Base-by-base conservation (phyloP, 2,329 filamentous ascomycete genomes). In the Ophiostoma perfectum region DNA sequence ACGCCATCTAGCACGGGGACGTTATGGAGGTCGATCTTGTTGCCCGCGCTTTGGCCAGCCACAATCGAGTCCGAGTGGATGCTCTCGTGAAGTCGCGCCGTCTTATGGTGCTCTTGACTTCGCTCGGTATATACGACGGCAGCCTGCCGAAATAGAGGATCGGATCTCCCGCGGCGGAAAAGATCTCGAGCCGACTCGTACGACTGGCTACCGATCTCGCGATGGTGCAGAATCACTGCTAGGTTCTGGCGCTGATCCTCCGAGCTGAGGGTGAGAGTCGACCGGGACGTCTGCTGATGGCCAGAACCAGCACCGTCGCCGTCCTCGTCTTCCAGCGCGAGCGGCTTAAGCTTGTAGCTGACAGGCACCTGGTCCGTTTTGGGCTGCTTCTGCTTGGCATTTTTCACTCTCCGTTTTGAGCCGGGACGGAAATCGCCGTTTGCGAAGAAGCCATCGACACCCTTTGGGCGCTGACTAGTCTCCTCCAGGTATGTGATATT, bases 1-100 rank as follows among this genome's bases (percentile, higher is more conserved):
- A 93, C 87, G 1, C 90, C 94, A 76, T 96, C 91, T 65, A 87
- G 82, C 1, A 97, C 93, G 62, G 84, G 88, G 5, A 97, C 87
- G 5, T 92, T 92, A 76, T 98, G 94, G 39, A 98, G 80, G 77
- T 98, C 94, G 7, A 97, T 93, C 5, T 96, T 81, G 27, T 83
- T 80, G 0, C 78, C 81, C 1, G 82, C 83, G 66, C 91, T 93
- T 75, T 93, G 89, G 9, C 79, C 75, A 11, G 88, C 82, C 0
- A 94, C 93, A 3, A 89, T 81, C 0, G 84, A 78, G 73, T 95
- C 90, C 1, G 92, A 91, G 0, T 88, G 88, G 0, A 81, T 81
- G n/a, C 87, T 87, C 18, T 81, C 81, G n/a, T 87, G 84, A 18
- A 80, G 80, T 70, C 85, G 84, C 2, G 88, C 84, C 60, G 81